A percentile compares a stretch with the other conserved stretches of the same genome.
Conservation (phyloP, 1,284 basidiomycete species). For the Ustilago tritici region DNA sequence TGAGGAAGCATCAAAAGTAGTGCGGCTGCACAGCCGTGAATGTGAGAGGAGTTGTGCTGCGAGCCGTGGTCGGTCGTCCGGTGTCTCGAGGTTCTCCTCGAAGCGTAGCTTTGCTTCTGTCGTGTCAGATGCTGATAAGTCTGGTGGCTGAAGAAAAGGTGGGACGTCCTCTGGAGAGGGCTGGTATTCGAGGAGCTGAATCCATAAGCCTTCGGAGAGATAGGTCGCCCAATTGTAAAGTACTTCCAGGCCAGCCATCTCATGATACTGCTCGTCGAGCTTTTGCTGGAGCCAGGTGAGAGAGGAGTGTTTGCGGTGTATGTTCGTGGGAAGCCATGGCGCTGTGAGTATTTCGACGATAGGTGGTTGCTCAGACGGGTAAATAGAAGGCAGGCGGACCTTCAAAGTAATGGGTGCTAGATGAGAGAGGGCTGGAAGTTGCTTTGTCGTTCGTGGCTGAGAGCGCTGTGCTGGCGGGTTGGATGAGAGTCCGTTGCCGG, state of each 20-base stretch:
- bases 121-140: neutral
- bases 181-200: slow-evolving; percentile 17
- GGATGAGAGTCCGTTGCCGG: neutral
- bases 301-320: neutral
- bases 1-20: slow-evolving; percentile 38
- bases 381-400: slow-evolving; percentile 30
- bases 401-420: slow-evolving; percentile 37
- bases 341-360: slow-evolving; percentile 30
- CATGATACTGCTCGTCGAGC: slow-evolving; percentile 34
- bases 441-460: slow-evolving; percentile 1
- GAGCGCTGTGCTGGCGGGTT: neutral
- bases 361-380: slow-evolving; percentile 33
- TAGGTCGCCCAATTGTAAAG: slow-evolving; percentile 48
- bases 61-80: slow-evolving; percentile 19
- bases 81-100: slow-evolving; percentile 22
- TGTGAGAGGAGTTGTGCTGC: slow-evolving; percentile 35
- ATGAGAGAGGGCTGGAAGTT: slow-evolving; percentile 24
- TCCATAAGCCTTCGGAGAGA: slow-evolving; percentile 44
- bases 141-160: slow-evolving; percentile 8
- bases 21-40: slow-evolving; percentile 39
- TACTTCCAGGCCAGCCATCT: slow-evolving; percentile 37
- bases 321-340: slow-evolving; percentile 28
- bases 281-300: slow-evolving; percentile 24
- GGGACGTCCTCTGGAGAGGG: neutral
- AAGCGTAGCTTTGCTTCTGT: slow-evolving; percentile 14